phyloP scores from a whole-genome alignment of 225 moss, liverwort and hornwort species.

The Antitrichia curtipendula region DNA sequence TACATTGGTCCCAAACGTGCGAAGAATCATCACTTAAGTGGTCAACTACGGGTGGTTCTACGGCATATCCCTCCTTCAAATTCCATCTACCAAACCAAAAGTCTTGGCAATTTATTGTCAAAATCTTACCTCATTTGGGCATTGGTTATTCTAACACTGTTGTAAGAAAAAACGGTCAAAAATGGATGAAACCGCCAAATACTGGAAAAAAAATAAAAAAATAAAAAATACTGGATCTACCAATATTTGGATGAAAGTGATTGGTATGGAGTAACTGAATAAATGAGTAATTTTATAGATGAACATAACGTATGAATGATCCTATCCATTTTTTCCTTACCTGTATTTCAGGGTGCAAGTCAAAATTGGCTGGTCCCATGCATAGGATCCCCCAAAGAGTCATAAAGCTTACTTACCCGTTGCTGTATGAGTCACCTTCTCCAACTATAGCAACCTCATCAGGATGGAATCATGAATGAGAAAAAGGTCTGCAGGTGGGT shows the following conservation, averaged over 20 bases:
- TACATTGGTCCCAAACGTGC: no score
- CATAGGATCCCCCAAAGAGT: neutral
- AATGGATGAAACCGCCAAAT: neutral
- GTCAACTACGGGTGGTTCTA: no score
- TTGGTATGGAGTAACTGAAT: no score
- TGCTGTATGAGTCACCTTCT: neutral
- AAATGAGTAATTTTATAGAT: neutral
- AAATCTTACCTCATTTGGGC: neutral
- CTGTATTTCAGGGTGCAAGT: neutral
- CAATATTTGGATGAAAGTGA: neutral
- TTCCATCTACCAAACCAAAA: no score
- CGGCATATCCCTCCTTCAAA: neutral
- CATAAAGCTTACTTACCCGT: neutral
- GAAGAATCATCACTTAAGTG: no score
- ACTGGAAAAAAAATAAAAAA: no score
- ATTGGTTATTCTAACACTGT: neutral
- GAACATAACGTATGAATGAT: neutral
- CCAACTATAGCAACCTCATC: neutral
- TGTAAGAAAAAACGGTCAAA: rapidly evolving
- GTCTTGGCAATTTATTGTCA: neutral
- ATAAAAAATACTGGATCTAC: neutral
- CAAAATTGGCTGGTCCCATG: neutral
- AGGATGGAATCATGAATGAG: neutral
- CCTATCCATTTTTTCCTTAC: neutral
- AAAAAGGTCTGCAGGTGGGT: neutral